Base-by-base conservation (phyloP, 495 filamentous ascomycete genomes). In the Aspergillus kassunensis region DNA sequence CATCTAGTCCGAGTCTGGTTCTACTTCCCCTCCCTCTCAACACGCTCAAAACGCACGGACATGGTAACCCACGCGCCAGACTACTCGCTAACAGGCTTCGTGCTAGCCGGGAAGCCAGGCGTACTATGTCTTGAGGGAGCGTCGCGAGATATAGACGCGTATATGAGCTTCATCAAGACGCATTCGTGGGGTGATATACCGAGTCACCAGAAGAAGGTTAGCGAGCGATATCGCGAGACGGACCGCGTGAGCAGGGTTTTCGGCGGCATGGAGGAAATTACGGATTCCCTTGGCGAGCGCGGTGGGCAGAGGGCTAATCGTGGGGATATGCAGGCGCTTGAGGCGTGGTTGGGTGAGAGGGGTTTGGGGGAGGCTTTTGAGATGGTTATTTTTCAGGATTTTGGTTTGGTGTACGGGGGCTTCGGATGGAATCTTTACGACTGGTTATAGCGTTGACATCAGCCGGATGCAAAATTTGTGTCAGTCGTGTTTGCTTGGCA, bases 271-370 rank as follows among this genome's bases (percentile, higher is more conserved):
- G 62, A 71, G 55, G 70, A 73, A 40, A 73, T 73, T 20, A 73
- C 70, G 13, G 67, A 71, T 41, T 67, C 68, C 11, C 43, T 73
- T 11, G 70, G 70, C 6, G 68, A 65, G 21, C 54, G 70, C 19
- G 57, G 70, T 31, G 70, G 70, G 4, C 66, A 73, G 51, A 55
- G 70, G 29, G 70, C 70, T 0, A 73, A 73, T 56, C 60, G 70
- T 10, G 70, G 70, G n/a, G 70, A 73, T 64, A 73, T 73, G 70
- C 70, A 73, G 55, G 70, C 70, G n/a, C 43, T 73, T 46, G 70
- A 73, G 51, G 66, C 58, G 8, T 73, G 70, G 70, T 25, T 73
- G 7, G 36, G 50, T 21, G 48, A 19, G 6, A 59, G 55, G 39
- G 70, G 68, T 7, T 45, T 73, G 19, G 60, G 59, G 9, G 63